Conservation (phyloP, 768 basidiomycete species). For the Auricularia heimuer region DNA sequence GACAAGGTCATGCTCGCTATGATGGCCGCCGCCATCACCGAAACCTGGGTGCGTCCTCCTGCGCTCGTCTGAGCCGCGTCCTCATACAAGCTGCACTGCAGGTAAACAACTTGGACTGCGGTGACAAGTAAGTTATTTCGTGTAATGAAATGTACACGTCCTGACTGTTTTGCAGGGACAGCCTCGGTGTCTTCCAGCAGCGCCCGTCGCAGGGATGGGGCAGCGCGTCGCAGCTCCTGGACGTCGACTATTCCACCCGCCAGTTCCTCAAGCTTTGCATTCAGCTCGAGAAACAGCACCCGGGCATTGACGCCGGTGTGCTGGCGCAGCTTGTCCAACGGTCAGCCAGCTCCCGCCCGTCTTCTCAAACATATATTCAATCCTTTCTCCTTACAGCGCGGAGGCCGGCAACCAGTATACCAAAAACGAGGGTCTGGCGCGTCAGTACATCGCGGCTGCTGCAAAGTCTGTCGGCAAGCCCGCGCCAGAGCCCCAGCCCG, state of each 20-base stretch:
- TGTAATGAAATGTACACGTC: not conserved
- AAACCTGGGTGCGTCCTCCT: not conserved
- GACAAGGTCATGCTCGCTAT: not conserved
- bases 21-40: not conserved
- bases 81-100: not conserved
- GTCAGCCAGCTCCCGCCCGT: too few species aligned
- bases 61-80: too few species aligned
- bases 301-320: too few species aligned
- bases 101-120: not conserved
- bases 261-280: not conserved
- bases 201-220: not conserved
- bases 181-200: not conserved
- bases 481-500: not conserved
- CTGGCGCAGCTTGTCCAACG: not conserved
- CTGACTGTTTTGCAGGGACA: not conserved
- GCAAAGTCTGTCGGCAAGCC: not conserved
- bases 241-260: not conserved
- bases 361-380: too few species aligned
- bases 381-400: not conserved
- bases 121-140: not conserved
- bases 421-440: not conserved
- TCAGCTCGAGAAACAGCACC: too few species aligned
- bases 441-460: not conserved
- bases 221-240: not conserved
- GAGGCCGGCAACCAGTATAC: constrained; percentile 1